These are phyloP conservation scores for Syzygium malaccense DNA, from an alignment of 441 rosid genomes.

Conservation along the genomic window DNA sequence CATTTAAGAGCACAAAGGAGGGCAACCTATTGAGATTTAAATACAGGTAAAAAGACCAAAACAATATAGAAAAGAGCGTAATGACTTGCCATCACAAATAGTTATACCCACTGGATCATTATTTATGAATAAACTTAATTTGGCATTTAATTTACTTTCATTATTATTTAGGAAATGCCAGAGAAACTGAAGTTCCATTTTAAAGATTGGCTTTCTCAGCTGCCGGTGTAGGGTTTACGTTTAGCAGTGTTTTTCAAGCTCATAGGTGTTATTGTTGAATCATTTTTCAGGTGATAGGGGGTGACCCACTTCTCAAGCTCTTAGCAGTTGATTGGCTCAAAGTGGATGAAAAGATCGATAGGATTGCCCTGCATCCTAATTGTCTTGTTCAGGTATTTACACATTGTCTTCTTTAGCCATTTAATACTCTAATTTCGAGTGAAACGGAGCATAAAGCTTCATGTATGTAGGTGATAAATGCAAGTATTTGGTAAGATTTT, in stretches of 20 bases:
- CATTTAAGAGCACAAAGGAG: background rate
- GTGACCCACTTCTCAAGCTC: conserved; percentile 89
- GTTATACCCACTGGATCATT: background rate
- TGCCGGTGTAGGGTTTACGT: background rate
- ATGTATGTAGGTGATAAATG: background rate
- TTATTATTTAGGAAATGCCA: background rate
- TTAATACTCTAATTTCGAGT: background rate
- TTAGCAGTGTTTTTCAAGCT: background rate
- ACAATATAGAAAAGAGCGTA: background rate
- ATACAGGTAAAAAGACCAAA: background rate
- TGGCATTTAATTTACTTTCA: background rate
- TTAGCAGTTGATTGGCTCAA: conserved; percentile 93
- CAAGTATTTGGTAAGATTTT: background rate
- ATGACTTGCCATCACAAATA: background rate
- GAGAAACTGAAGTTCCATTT: background rate
- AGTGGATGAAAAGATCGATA: conserved; percentile 63
- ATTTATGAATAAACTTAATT: background rate
- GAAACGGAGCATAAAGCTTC: background rate
- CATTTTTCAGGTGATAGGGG: conserved; percentile 69
- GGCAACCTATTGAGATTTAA: background rate
- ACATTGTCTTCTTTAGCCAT: background rate
- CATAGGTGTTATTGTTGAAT: background rate
- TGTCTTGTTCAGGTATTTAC: conserved; percentile 80
- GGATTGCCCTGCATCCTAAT: conserved; percentile 72
- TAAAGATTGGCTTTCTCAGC: background rate